A percentile compares a stretch with the other conserved stretches of the same genome.
Evolutionary conservation across 129 eudicot genomes (phyloP).

Genomic region (Silybum marianum): DNA sequence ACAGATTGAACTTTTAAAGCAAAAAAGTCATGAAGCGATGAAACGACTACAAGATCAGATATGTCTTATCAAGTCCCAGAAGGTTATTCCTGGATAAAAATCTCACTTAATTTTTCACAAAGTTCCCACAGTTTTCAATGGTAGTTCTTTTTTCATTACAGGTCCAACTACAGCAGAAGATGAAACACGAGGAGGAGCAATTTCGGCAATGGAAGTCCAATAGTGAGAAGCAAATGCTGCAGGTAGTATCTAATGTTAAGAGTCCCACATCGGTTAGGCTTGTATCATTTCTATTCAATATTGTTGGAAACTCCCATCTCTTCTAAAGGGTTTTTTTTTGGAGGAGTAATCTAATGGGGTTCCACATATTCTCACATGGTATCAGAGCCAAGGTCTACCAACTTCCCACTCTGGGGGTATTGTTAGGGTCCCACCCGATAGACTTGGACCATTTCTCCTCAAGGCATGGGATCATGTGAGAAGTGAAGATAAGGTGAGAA

Average conservation of each 20-base stretch:
- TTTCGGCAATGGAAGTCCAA: conserved; percentile 97
- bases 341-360: not conserved
- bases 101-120: conserved; percentile 16
- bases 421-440: not conserved
- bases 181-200: conserved; percentile 94
- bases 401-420: not conserved
- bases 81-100: conserved; percentile 47
- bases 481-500: no score
- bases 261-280: not conserved
- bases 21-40: conserved; percentile 90
- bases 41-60: conserved; percentile 90
- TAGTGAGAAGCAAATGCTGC: conserved; percentile 90
- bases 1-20: conserved; percentile 86
- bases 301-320: not conserved
- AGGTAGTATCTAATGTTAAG: conserved; percentile 50
- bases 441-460: not conserved
- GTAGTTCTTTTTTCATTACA: conserved; percentile 25
- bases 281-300: not conserved
- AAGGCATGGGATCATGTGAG: no score
- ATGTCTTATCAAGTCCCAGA: conserved; percentile 86
- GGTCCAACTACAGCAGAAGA: conserved; percentile 96
- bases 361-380: not conserved
- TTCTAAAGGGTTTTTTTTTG: not conserved
- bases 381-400: not conserved
- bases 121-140: conserved; percentile 2